Base-by-base conservation (phyloP, 495 filamentous ascomycete species). In the Xanthoparmelia taractica region DNA sequence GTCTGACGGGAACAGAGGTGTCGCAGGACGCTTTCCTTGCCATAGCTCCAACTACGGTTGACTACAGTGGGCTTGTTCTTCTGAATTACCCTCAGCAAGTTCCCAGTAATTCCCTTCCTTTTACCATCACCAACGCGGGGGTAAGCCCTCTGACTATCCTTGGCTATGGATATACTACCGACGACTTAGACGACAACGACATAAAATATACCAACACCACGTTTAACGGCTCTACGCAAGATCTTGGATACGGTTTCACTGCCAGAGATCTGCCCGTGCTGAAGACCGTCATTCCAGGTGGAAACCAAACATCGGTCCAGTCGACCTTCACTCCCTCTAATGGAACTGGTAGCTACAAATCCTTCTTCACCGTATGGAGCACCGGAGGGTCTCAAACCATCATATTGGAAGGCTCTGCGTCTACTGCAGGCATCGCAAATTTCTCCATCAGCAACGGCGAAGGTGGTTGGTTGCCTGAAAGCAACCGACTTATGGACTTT, bases 401-500 rank as follows among this genome's bases (percentile, higher is more conserved):
- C 45, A 48, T 48, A 8, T 48, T 48, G 45, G 45, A 48, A 48
- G 45, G 69, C 3, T 71, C 71, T 48, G 71, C 74, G 23, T 64
- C 63, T 13, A 71, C 65, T 8, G 59, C 67, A 20, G 66, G 68
- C n/a, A 58, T 63, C 10, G 69, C 69, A 10, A 69, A 67, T 41
- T 67, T 70, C 52, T 60, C 59, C 36, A 69, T 70, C 52, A 67
- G 67, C 38, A 69, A 50, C 41, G 34, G 45, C 17, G 68, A 70
- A 57, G 67, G 67, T 33, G 67, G 70, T 31, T 69, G 71, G 71
- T 43, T 69, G n/a, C 69, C 65, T 1, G 27, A 58, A 27, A 20
- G 54, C 8, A 68, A 69, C 37, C 54, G 63, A 17, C 25, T 69
- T 12, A 72, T 72, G 67, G 71, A 73, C 45, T 72, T 74, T 63